Evolutionary conservation across 2,329 filamentous ascomycete species (phyloP).

Genomic region (Ophiostoma novo-ulmi): DNA sequence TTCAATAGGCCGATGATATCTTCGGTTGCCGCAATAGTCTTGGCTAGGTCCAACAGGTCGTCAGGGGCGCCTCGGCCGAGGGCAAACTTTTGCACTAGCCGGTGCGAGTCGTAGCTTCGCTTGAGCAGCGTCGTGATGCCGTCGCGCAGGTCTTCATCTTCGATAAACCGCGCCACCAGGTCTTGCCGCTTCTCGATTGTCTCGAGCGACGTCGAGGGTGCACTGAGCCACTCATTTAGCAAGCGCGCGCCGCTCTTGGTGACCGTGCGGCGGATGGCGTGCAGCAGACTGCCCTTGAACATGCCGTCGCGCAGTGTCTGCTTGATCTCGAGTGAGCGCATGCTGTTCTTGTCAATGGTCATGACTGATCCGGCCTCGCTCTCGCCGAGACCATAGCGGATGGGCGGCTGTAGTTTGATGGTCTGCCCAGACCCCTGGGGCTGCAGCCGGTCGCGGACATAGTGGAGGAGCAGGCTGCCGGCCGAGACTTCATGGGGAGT

Average conservation of each 20-base stretch:
- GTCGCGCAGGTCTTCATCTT: conserved; percentile 63
- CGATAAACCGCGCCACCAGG: conserved; percentile 70
- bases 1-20: conserved; percentile 53
- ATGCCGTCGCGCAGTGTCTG: conserved; percentile 75
- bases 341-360: conserved; percentile 85
- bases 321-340: conserved; percentile 83
- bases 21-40: conserved; percentile 70
- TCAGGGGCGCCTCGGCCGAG: conserved; percentile 88
- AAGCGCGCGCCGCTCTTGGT: conserved; percentile 87
- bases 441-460: conserved; percentile 73
- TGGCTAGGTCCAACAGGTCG: conserved; percentile 77
- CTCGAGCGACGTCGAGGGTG: conserved; percentile 79
- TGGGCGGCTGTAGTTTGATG: conserved; percentile 78
- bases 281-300: conserved; percentile 77
- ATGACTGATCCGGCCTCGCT: conserved; percentile 56
- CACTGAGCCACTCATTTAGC: conserved; percentile 71
- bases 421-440: conserved; percentile 49
- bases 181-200: conserved; percentile 76
- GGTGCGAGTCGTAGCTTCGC: conserved; percentile 77
- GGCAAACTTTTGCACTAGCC: conserved; percentile 89
- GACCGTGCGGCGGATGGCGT: conserved; percentile 82
- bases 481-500: conserved; percentile 66
- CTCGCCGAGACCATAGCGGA: conserved; percentile 48
- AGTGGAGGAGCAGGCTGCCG: conserved; percentile 75
- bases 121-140: conserved; percentile 62